Evolutionary conservation across 805 yeast species (phyloP).

Genomic region (Kodamaea kaohsiungensis): DNA sequence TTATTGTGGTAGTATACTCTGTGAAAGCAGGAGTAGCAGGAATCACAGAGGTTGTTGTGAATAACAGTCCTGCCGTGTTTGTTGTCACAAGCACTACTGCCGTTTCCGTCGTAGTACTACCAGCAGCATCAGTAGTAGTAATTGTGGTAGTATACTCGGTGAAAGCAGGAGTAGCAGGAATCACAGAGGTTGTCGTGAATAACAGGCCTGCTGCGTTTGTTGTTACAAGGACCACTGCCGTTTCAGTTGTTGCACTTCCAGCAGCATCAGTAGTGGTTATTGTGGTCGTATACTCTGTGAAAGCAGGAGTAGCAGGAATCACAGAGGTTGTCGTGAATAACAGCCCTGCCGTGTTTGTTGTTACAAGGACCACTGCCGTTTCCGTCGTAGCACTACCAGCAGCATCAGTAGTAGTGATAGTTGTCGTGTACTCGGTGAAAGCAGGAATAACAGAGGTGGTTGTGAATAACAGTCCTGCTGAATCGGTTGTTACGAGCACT

Average conservation of each 20-base stretch:
- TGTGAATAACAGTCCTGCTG: slow-evolving; percentile 7
- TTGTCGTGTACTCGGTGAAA: slow-evolving; percentile 19
- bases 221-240: slow-evolving; percentile 19
- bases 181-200: slow-evolving; percentile 16
- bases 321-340: background rate
- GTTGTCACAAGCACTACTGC: slow-evolving; percentile 11
- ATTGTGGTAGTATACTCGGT: slow-evolving; percentile 9
- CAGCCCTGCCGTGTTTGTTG: background rate
- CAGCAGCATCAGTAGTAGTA: slow-evolving; percentile 12
- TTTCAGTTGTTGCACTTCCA: slow-evolving; percentile 9
- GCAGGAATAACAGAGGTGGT: slow-evolving; percentile 14
- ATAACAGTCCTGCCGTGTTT: slow-evolving; percentile 16
- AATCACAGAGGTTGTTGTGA: slow-evolving; percentile 16
- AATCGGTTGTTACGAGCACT: background rate
- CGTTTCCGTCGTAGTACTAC: slow-evolving; percentile 12
- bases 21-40: slow-evolving; percentile 4
- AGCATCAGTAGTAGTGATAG: slow-evolving; percentile 16
- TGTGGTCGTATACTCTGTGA: slow-evolving; percentile 6
- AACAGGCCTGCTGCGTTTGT: slow-evolving; percentile 18
- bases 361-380: background rate
- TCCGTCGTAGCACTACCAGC: slow-evolving; percentile 10
- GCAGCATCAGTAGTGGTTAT: slow-evolving; percentile 4
- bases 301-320: background rate
- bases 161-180: background rate
- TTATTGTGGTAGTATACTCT: slow-evolving; percentile 19